Evolutionary conservation across 2,329 filamentous ascomycete genomes (phyloP).

Genomic region (Coleophoma cylindrospora): DNA sequence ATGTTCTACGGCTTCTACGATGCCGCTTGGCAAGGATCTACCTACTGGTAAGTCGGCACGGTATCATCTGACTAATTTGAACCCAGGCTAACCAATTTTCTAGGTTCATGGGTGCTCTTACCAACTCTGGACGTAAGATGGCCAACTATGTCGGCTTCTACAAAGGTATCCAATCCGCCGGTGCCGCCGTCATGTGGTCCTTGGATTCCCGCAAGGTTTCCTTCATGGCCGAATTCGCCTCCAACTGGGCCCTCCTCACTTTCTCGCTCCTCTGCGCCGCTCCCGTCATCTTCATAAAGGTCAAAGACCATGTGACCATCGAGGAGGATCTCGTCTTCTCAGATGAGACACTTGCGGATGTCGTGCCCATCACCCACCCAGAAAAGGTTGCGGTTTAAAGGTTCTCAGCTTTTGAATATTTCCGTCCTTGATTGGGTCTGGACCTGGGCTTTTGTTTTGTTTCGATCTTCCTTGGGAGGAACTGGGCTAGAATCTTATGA

Average conservation of each 20-base stretch:
- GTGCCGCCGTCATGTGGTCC: slow-evolving; percentile 70
- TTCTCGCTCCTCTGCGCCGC: slow-evolving; percentile 72
- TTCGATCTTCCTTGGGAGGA: too few relatives aligned
- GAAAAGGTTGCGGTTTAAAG: slow-evolving; percentile 1
- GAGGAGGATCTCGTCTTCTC: slow-evolving; percentile 82
- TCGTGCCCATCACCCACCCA: slow-evolving; percentile 31
- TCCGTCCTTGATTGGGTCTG: too few relatives aligned
- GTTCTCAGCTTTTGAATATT: too few relatives aligned
- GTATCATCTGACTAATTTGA: background rate
- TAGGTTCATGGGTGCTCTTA: slow-evolving; percentile 87
- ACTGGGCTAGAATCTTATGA: too few relatives aligned
- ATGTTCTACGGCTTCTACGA: slow-evolving; percentile 90
- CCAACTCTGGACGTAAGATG: slow-evolving; percentile 86
- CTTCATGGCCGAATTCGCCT: slow-evolving; percentile 69
- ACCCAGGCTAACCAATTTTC: slow-evolving; percentile 6
- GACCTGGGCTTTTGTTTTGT: too few relatives aligned
- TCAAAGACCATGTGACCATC: slow-evolving; percentile 74
- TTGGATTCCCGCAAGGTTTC: slow-evolving; percentile 58
- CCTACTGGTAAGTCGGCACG: slow-evolving; percentile 66
- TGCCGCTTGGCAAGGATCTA: slow-evolving; percentile 81
- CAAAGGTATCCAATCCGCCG: slow-evolving; percentile 87
- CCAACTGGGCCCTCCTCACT: slow-evolving; percentile 70
- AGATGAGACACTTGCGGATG: slow-evolving; percentile 75
- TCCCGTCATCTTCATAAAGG: slow-evolving; percentile 73
- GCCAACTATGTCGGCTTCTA: slow-evolving; percentile 91